Conservation (phyloP, 257 asterid genomes). For the Solanum arcanum region DNA sequence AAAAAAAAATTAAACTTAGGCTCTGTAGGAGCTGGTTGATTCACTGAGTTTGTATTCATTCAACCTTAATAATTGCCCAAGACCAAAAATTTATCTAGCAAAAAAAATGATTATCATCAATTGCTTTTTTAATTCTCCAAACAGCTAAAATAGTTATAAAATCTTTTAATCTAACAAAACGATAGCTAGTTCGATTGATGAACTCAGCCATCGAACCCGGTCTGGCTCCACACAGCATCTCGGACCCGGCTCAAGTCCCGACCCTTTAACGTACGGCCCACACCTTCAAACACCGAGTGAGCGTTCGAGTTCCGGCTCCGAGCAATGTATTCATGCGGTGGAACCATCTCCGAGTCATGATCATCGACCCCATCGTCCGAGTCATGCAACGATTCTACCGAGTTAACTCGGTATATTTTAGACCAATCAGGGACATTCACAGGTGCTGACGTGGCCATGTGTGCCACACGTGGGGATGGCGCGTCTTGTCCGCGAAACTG, state of each 20-base stretch:
- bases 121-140: background rate
- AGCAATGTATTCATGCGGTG: conserved; percentile 71
- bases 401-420: conserved; percentile 52
- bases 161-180: background rate
- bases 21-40: conserved; percentile 1
- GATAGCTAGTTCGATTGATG: background rate
- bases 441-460: conserved; percentile 66
- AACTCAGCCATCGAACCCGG: conserved; percentile 67
- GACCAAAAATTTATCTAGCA: background rate
- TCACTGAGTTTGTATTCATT: background rate
- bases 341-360: conserved; percentile 34
- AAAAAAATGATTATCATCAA: background rate
- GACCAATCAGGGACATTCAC: conserved; percentile 85
- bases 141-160: background rate
- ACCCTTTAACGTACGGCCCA: conserved; percentile 81
- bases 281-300: conserved; percentile 67
- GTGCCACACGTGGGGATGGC: conserved; percentile 34
- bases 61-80: conserved; percentile 3
- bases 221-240: conserved; percentile 92
- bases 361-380: conserved; percentile 27
- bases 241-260: conserved; percentile 85
- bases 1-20: background rate
- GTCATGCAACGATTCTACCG: conserved; percentile 55
- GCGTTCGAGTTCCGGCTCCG: conserved; percentile 37
- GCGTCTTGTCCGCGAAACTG: conserved; percentile 38